Evolutionary conservation across 1,284 basidiomycete species (phyloP).

Genomic region (Rhodofomes roseus): DNA sequence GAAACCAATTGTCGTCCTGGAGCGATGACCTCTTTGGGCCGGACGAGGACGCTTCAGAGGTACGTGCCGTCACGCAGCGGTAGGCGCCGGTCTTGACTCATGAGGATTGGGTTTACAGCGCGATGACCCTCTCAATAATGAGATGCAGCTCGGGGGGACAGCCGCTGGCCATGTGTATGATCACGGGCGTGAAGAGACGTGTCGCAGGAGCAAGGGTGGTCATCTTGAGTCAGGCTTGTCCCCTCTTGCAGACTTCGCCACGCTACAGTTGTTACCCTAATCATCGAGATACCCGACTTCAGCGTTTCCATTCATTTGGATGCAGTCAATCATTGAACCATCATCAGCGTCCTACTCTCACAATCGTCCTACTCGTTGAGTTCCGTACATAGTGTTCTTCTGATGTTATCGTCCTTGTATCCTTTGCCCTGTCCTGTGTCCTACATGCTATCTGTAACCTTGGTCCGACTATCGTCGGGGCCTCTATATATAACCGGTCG

Average conservation of each 20-base stretch:
- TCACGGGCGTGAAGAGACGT: not conserved
- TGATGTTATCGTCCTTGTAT: too few relatives aligned
- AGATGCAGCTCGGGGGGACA: not conserved
- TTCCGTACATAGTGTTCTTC: too few relatives aligned
- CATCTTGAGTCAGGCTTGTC: not conserved
- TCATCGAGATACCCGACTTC: not conserved
- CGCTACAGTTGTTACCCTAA: not conserved
- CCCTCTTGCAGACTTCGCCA: not conserved
- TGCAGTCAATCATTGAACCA: too few relatives aligned
- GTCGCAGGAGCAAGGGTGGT: not conserved
- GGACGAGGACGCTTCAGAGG: not conserved
- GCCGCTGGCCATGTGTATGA: not conserved
- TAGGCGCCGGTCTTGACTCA: not conserved
- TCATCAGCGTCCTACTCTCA: too few relatives aligned
- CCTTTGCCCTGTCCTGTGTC: too few relatives aligned
- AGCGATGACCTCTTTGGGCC: constrained; percentile 2
- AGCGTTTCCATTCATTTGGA: too few relatives aligned
- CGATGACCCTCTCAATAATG: not conserved
- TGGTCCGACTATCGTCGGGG: too few relatives aligned
- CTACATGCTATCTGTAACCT: too few relatives aligned
- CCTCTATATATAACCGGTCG: too few relatives aligned
- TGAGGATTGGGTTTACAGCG: not conserved
- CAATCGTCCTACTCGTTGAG: too few relatives aligned
- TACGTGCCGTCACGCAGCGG: not conserved
- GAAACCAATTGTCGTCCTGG: constrained; percentile 1